phyloP scores from a whole-genome alignment of 345 rosid species.

The Corymbia maculata region DNA sequence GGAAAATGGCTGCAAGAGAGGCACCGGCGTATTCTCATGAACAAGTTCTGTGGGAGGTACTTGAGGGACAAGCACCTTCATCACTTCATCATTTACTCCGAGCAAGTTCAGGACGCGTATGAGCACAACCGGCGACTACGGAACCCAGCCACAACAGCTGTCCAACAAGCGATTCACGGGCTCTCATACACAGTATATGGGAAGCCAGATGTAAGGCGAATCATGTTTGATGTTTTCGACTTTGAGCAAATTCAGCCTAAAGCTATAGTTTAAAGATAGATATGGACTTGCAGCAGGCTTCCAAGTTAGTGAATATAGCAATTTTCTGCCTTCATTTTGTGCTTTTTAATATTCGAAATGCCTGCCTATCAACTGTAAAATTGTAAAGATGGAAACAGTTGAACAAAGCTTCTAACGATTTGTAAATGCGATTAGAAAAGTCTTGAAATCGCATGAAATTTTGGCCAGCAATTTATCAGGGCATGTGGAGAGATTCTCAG shows the following conservation, averaged over 20 bases:
- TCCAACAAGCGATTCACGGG: constrained; percentile 91
- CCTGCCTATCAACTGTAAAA: neutral
- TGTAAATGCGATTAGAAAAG: no score
- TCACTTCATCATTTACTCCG: constrained; percentile 42
- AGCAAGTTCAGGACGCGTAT: constrained; percentile 64
- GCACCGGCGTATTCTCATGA: constrained; percentile 78
- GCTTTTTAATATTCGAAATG: neutral
- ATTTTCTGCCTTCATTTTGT: neutral
- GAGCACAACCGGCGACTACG: constrained; percentile 75
- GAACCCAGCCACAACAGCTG: constrained; percentile 78
- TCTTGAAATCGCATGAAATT: neutral
- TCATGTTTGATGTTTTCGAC: constrained; percentile 92
- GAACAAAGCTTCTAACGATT: neutral
- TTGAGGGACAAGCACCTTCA: constrained; percentile 78
- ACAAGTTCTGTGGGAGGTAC: constrained; percentile 88
- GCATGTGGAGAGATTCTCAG: neutral
- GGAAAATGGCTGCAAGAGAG: constrained; percentile 87
- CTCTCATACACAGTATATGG: constrained; percentile 78
- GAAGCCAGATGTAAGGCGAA: constrained; percentile 81
- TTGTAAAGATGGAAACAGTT: neutral
- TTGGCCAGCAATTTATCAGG: neutral
- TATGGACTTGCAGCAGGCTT: neutral
- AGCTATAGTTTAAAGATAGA: constrained; percentile 11
- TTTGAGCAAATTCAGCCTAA: constrained; percentile 92
- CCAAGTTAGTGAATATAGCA: neutral